Evolutionary conservation across 2,329 filamentous ascomycete genomes (phyloP), one percentile per base, ranked within the genome.

Genomic region (Talaromyces pinophilus): DNA sequence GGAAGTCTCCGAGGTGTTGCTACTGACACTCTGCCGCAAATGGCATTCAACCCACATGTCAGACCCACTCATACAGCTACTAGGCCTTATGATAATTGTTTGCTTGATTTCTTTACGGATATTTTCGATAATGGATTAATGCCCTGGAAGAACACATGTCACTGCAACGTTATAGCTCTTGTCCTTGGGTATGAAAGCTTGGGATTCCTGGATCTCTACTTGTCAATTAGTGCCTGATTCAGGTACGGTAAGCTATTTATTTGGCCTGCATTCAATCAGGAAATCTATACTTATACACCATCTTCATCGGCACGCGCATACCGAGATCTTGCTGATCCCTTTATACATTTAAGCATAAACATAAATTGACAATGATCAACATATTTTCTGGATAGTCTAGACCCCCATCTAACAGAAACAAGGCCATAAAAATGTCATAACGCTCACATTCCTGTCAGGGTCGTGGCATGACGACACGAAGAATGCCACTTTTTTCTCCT

Each of bases 251-350:
- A 38, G 1, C 30, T 55, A 6, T 38, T 30, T 55, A 30, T 54
- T 33, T 33, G 25, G 22, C 28, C 17, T 30, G 25, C 17, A 33
- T 10, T 54, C 28, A 11, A 33, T 19, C 3, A 33, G 17, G 13
- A 19, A 15, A 13, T 55, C 30, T 13, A 15, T 35, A 38, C 3
- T n/a, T 13, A 15, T 35, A 38, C 8, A 22, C 30, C 33, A 57
- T 57, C 33, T 25, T 38, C 30, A 57, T 22, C 10, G 8, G 35
- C 52, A 38, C 19, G 54, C 54, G 54, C 54, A 38, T 57, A 57
- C 33, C 54, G 33, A 22, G 30, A 57, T 57, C 54, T 40, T 57
- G 52, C 52, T 38, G 52, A 57, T 57, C 52, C 52, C 52, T 38
- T 30, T 8, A 33, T 22, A 57, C 11, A 40, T 57, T 57, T 57